A percentile compares a stretch with the other conserved stretches of the same genome.
Conservation (phyloP, 23 red algal species). For the Gracilaria gracilis region DNA sequence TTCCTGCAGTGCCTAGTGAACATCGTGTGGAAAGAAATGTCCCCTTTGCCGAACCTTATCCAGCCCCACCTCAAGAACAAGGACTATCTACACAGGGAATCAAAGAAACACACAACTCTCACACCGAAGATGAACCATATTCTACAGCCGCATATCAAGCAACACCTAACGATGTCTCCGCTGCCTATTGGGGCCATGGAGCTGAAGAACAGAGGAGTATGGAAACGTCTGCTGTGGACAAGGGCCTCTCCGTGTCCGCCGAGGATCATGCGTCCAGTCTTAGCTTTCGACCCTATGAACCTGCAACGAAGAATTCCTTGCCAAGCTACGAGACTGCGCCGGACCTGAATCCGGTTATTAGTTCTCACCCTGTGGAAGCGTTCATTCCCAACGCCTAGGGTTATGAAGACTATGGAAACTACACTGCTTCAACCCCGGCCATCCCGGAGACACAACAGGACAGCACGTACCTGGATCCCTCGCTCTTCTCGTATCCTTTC, state of each 20-base stretch:
- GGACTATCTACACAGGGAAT: not conserved
- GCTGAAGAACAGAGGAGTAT: not conserved
- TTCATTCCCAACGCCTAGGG: not conserved
- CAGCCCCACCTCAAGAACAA: not conserved
- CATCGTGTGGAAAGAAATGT: not conserved
- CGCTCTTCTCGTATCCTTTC: conserved; percentile 53
- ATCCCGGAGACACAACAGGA: conserved; percentile 1
- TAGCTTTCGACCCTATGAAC: too few species aligned
- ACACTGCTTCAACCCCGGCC: not conserved
- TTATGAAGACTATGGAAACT: not conserved
- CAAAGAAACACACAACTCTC: not conserved
- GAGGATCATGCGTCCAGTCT: not conserved
- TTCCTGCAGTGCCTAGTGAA: not conserved
- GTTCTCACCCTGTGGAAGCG: not conserved
- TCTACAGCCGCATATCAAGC: not conserved
- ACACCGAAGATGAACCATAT: not conserved
- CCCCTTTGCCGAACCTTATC: not conserved
- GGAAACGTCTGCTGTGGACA: not conserved
- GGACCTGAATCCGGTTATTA: not conserved
- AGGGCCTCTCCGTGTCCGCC: not conserved
- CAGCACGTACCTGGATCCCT: conserved; percentile 3
- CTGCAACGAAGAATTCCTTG: not conserved
- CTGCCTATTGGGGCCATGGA: not conserved
- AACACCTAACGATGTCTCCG: not conserved
- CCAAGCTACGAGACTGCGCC: not conserved